Evolutionary conservation across 345 rosid genomes (phyloP).

Genomic region (Melastoma malabathricum): DNA sequence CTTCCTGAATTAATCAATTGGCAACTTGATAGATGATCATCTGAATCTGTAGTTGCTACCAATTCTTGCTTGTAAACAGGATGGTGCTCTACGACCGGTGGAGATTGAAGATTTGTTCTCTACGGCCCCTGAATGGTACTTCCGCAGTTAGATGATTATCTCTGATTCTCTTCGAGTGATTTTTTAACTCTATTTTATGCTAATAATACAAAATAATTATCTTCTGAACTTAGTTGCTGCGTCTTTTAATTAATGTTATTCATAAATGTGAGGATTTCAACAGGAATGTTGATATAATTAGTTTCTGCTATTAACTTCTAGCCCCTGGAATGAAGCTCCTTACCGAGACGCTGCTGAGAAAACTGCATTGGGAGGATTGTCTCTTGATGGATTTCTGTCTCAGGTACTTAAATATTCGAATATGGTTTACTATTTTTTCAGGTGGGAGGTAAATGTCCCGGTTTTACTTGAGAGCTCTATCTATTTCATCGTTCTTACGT

Average conservation of each 20-base stretch:
- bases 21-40: conserved; percentile 6
- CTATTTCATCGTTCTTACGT: too few relatives aligned
- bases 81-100: conserved; percentile 55
- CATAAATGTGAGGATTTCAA: too few relatives aligned
- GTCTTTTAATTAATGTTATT: not conserved
- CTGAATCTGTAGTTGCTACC: conserved; percentile 7
- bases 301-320: conserved; percentile 18
- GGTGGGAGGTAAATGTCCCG: too few relatives aligned
- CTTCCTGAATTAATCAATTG: not conserved
- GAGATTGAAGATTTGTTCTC: conserved; percentile 90
- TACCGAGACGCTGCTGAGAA: conserved; percentile 56
- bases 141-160: conserved; percentile 4
- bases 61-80: conserved; percentile 30
- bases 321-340: conserved; percentile 84
- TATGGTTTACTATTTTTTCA: not conserved
- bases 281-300: not conserved
- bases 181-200: too few relatives aligned
- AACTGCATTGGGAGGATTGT: conserved; percentile 55
- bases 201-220: too few relatives aligned
- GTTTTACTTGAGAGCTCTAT: too few relatives aligned
- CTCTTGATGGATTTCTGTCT: conserved; percentile 66
- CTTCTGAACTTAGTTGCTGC: not conserved
- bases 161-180: not conserved
- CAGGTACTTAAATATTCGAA: conserved; percentile 33
- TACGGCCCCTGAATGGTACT: conserved; percentile 87